Percentiles rank a stretch among this genome's conserved stretches.
phyloP scores from a whole-genome alignment of 1,284 basidiomycete species.

The Cystobasidiaceae sp. region DNA sequence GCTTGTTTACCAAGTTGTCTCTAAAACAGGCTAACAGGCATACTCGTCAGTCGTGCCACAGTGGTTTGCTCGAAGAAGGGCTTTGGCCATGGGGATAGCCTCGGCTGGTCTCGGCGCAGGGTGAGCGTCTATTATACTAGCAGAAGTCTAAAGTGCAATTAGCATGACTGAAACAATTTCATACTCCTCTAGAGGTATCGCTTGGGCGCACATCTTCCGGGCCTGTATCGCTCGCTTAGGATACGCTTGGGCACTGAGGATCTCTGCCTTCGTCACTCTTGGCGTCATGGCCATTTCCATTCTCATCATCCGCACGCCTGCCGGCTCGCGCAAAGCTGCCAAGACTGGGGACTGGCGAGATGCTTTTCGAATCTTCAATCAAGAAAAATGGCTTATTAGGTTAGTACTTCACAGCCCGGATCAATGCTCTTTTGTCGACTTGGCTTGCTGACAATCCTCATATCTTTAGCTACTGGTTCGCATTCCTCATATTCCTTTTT shows the following conservation, averaged over 20 bases:
- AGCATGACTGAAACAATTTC: neutral
- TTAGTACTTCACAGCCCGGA: too few species aligned
- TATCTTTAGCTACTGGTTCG: neutral
- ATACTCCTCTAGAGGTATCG: constrained; percentile 1
- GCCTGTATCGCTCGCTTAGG: constrained; percentile 1
- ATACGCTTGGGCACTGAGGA: constrained; percentile 14
- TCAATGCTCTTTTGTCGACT: too few species aligned
- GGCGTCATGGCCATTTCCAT: neutral
- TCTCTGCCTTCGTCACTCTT: constrained; percentile 8
- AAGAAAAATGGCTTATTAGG: constrained; percentile 17
- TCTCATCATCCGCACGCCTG: constrained; percentile 8
- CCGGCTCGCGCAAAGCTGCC: neutral
- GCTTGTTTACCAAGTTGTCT: neutral
- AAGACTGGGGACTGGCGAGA: constrained; percentile 4
- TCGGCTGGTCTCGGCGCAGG: constrained; percentile 14
- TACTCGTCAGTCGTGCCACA: neutral
- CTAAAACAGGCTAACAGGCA: neutral
- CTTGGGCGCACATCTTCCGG: constrained; percentile 18
- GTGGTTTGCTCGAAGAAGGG: constrained; percentile 9
- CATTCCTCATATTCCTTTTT: constrained; percentile 15
- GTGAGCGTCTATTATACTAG: neutral
- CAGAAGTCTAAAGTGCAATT: neutral
- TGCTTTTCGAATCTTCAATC: neutral
- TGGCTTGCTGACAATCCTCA: too few species aligned
- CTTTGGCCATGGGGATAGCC: constrained; percentile 20